Percentiles rank a stretch among this genome's conserved stretches.
Evolutionary conservation across 2,329 filamentous ascomycete species (phyloP).

Genomic region (Catunica adiposa): DNA sequence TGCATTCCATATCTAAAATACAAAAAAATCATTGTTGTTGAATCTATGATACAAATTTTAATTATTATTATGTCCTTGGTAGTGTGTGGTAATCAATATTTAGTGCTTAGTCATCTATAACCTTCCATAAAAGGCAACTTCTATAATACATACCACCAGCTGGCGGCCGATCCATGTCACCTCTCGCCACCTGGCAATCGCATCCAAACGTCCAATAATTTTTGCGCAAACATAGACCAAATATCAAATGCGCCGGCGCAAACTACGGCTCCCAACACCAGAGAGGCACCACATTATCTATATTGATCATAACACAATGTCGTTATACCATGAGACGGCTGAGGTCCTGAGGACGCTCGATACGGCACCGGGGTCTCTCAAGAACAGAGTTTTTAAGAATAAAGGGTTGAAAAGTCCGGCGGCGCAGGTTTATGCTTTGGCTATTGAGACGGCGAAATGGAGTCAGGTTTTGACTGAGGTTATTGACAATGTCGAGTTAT

Average conservation of each 20-base stretch:
- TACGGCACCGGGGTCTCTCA: slow-evolving; percentile 66
- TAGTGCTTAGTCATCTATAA: too few relatives aligned
- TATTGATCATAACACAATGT: slow-evolving; percentile 40
- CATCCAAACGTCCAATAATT: slow-evolving; percentile 2
- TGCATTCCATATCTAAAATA: too few relatives aligned
- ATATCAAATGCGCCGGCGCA: background rate
- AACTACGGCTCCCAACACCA: background rate
- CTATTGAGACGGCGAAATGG: slow-evolving; percentile 82
- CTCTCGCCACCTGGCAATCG: background rate
- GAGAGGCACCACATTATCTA: background rate
- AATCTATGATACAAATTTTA: too few relatives aligned
- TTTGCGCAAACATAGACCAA: background rate
- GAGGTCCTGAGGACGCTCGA: slow-evolving; percentile 43
- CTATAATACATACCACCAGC: background rate
- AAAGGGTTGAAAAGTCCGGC: slow-evolving; percentile 61
- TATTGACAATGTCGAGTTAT: slow-evolving; percentile 62
- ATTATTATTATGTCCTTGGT: too few relatives aligned
- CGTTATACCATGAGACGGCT: slow-evolving; percentile 85
- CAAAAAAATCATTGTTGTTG: too few relatives aligned
- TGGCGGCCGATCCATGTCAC: background rate
- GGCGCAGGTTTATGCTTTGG: slow-evolving; percentile 72
- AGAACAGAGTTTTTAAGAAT: slow-evolving; percentile 65
- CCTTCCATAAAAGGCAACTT: background rate
- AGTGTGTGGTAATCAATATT: too few relatives aligned
- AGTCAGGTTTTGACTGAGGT: slow-evolving; percentile 72